Conservation (phyloP, 495 filamentous ascomycete species). For the Trichocladium antarcticum region DNA sequence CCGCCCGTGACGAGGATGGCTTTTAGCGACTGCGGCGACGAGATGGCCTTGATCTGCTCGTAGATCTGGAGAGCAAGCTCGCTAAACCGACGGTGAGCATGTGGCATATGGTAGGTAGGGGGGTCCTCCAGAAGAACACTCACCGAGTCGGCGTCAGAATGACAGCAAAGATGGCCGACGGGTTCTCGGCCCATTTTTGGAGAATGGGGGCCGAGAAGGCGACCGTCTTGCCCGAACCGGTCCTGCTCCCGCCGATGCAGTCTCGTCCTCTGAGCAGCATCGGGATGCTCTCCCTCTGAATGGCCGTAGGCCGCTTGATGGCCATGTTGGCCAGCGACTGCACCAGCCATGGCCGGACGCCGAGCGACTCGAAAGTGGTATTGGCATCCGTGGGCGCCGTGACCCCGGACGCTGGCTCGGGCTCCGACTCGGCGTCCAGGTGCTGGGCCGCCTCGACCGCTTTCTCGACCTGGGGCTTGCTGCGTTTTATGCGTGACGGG, state of each 20-base stretch:
- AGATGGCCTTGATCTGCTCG: conserved; percentile 89
- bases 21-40: conserved; percentile 73
- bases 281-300: conserved; percentile 85
- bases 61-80: conserved; percentile 93
- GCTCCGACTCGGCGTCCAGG: conserved; percentile 2
- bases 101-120: no score
- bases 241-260: conserved; percentile 87
- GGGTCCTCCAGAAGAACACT: not conserved
- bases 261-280: conserved; percentile 81
- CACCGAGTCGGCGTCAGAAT: conserved; percentile 83
- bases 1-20: conserved; percentile 80
- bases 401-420: conserved; percentile 14
- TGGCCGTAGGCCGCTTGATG: conserved; percentile 78
- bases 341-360: conserved; percentile 81
- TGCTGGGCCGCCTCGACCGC: not conserved
- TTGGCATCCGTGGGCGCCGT: conserved; percentile 37
- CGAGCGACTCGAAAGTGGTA: conserved; percentile 61
- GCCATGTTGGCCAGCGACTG: conserved; percentile 74
- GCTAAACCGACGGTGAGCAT: conserved; percentile 27
- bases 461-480: conserved; percentile 4
- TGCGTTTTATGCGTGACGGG: conserved; percentile 41
- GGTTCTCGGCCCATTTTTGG: conserved; percentile 87
- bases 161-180: conserved; percentile 78
- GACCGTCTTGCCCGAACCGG: conserved; percentile 98
- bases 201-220: conserved; percentile 90